Evolutionary conservation across 768 basidiomycete genomes (phyloP).

Genomic region (Termitomyces titanicus): DNA sequence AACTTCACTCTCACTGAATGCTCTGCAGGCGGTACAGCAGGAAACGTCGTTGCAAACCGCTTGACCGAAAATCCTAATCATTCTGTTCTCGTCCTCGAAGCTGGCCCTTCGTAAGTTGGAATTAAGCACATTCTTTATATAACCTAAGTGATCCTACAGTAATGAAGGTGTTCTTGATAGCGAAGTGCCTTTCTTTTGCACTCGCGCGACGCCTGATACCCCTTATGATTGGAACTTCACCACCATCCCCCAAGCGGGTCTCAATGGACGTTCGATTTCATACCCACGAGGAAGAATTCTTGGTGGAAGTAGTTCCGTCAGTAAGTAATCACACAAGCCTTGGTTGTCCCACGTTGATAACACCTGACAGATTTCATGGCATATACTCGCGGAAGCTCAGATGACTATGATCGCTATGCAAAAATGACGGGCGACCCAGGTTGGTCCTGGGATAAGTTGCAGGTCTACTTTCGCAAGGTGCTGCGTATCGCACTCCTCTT

Average conservation of each 20-base stretch:
- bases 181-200: constrained; percentile 11
- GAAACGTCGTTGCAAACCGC: constrained; percentile 16
- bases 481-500: too few relatives aligned
- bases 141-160: not conserved
- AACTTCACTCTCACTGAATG: not conserved
- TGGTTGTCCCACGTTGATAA: not conserved
- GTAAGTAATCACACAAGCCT: constrained; percentile 10
- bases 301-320: constrained; percentile 22
- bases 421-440: constrained; percentile 21
- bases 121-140: not conserved
- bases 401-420: constrained; percentile 25
- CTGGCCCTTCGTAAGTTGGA: constrained; percentile 9
- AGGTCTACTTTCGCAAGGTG: constrained; percentile 20
- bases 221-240: constrained; percentile 26
- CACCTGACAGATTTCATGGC: constrained; percentile 12
- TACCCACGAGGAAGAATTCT: constrained; percentile 22
- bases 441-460: constrained; percentile 24
- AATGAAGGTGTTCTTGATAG: constrained; percentile 9
- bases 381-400: constrained; percentile 19
- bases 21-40: constrained; percentile 15
- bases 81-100: constrained; percentile 13
- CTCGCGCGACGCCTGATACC: constrained; percentile 2
- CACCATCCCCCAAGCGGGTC: constrained; percentile 19
- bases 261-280: constrained; percentile 16
- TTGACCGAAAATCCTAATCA: constrained; percentile 9